Conservation (phyloP, 2,329 filamentous ascomycete genomes). For the Magnaporthiopsis rhizophila region DNA sequence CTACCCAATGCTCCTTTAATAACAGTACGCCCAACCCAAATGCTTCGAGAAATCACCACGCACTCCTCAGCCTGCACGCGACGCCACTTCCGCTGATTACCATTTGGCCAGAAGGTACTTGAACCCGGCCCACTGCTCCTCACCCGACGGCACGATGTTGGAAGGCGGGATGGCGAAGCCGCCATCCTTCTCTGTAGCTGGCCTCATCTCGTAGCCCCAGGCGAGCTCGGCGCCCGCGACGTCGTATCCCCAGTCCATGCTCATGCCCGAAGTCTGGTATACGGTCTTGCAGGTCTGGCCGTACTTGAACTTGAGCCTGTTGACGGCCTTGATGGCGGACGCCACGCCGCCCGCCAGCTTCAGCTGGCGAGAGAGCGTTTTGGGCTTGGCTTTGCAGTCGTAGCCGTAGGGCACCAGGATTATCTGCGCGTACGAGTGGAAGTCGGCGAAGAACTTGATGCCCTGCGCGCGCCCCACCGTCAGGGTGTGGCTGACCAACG, state of each 20-base stretch:
- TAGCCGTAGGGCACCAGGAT: conserved; percentile 58
- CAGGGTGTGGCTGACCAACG: conserved; percentile 30
- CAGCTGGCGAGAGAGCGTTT: conserved; percentile 32
- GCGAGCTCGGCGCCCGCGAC: conserved; percentile 31
- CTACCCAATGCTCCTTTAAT: no score
- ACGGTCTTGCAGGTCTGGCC: conserved; percentile 53
- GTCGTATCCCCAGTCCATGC: conserved; percentile 37
- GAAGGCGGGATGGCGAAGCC: conserved; percentile 34
- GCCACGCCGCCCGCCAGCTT: conserved; percentile 38
- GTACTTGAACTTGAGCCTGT: conserved; percentile 31
- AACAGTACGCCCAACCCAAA: no score
- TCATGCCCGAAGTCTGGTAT: conserved; percentile 44
- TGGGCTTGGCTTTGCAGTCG: conserved; percentile 42
- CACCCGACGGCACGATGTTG: conserved; percentile 34
- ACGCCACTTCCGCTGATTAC: not conserved
- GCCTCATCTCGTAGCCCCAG: conserved; percentile 32
- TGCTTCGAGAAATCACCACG: not conserved
- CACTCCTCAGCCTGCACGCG: no score
- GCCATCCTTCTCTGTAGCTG: conserved; percentile 20
- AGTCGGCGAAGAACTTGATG: conserved; percentile 56
- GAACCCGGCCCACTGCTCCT: conserved; percentile 40
- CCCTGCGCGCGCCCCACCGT: conserved; percentile 30
- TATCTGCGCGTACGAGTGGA: conserved; percentile 55
- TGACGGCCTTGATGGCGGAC: conserved; percentile 39
- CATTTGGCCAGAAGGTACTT: conserved; percentile 46